Percentiles rank a stretch among this genome's conserved stretches.
These are phyloP conservation scores for Penicillium coffeae DNA, from an alignment of 495 filamentous ascomycete genomes.

Conservation along the genomic window DNA sequence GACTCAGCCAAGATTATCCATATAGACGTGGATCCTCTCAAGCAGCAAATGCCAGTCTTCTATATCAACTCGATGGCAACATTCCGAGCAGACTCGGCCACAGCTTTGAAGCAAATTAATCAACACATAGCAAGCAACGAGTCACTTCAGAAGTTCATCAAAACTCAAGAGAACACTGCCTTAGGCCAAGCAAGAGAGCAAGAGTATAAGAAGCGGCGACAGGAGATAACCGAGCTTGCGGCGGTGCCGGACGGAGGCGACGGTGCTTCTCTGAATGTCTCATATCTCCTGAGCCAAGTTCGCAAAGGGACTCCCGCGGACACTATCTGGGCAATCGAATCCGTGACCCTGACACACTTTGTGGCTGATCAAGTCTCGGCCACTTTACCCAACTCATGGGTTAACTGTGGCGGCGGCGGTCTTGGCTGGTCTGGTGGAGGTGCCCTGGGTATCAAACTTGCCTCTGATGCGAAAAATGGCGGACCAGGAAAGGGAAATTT, in stretches of 20 bases:
- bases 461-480: conserved; percentile 56
- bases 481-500: conserved; percentile 70
- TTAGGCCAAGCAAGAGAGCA: conserved; percentile 56
- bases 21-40: conserved; percentile 81
- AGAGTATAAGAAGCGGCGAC: conserved; percentile 57
- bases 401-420: conserved; percentile 93
- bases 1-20: conserved; percentile 66
- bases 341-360: conserved; percentile 76
- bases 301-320: conserved; percentile 64
- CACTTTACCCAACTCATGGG: conserved; percentile 73
- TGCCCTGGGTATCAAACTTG: conserved; percentile 83
- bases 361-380: conserved; percentile 81
- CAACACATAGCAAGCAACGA: conserved; percentile 48
- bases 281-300: conserved; percentile 64
- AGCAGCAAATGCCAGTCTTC: conserved; percentile 80
- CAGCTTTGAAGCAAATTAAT: conserved; percentile 68
- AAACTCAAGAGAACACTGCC: conserved; percentile 38
- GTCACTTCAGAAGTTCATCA: conserved; percentile 42
- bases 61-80: conserved; percentile 71
- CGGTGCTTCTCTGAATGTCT: conserved; percentile 64
- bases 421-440: conserved; percentile 95
- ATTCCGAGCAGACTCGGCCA: conserved; percentile 71
- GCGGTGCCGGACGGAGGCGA: conserved; percentile 46
- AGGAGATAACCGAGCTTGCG: conserved; percentile 54
- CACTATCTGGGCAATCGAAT: conserved; percentile 82